Conservation (phyloP, 306 rosid genomes). For the Castanospermum australe region DNA sequence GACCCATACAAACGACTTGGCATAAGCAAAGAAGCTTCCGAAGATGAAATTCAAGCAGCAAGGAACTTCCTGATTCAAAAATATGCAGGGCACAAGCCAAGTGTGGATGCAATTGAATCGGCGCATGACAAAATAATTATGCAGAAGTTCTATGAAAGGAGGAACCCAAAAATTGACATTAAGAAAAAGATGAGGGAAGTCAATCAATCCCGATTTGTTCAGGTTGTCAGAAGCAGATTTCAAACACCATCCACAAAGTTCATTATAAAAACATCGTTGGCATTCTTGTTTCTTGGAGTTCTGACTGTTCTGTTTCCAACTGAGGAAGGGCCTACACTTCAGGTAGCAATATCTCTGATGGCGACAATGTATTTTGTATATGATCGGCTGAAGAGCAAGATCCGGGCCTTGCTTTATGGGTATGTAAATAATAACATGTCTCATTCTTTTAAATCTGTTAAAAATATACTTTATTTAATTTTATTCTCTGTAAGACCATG, state of each 20-base stretch:
- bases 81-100: slow-evolving; percentile 58
- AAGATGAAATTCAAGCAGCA: slow-evolving; percentile 75
- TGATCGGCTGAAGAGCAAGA: slow-evolving; percentile 78
- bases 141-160: slow-evolving; percentile 53
- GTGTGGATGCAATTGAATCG: slow-evolving; percentile 67
- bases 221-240: slow-evolving; percentile 52
- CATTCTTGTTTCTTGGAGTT: slow-evolving; percentile 70
- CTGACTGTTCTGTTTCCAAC: slow-evolving; percentile 87
- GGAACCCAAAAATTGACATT: slow-evolving; percentile 55
- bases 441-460: background rate
- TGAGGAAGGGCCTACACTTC: slow-evolving; percentile 97
- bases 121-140: slow-evolving; percentile 65
- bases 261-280: slow-evolving; percentile 70
- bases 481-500: slow-evolving; percentile 4
- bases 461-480: background rate
- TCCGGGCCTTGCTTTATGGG: slow-evolving; percentile 84
- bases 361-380: slow-evolving; percentile 80
- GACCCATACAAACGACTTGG: slow-evolving; percentile 81
- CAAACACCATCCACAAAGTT: slow-evolving; percentile 72
- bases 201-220: slow-evolving; percentile 54
- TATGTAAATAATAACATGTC: slow-evolving; percentile 37
- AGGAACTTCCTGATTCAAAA: slow-evolving; percentile 67
- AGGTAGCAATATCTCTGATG: slow-evolving; percentile 81
- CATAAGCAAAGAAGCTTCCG: slow-evolving; percentile 69
- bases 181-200: slow-evolving; percentile 58